phyloP scores from a whole-genome alignment of 345 rosid species.

The Angophora floribunda region DNA sequence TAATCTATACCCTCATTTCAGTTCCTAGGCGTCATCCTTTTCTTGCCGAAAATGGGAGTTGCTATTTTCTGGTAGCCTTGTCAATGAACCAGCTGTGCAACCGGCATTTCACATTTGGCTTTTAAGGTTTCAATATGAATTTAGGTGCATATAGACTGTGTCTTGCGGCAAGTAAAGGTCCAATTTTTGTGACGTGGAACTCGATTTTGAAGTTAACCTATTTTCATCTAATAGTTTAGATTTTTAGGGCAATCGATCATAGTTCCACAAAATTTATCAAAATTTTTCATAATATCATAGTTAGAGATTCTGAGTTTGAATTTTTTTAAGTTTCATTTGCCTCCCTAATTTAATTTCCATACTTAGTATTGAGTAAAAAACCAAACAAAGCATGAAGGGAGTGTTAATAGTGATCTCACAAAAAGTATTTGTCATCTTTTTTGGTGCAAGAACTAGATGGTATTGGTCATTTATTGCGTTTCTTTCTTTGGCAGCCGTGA shows the following conservation, averaged over 20 bases:
- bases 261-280: too few species aligned
- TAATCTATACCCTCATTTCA: not conserved
- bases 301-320: too few species aligned
- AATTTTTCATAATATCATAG: too few species aligned
- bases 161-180: not conserved
- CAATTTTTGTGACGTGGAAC: not conserved
- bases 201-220: not conserved
- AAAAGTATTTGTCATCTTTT: not conserved
- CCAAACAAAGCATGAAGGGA: too few species aligned
- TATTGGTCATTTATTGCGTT: not conserved
- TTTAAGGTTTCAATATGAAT: not conserved
- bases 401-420: too few species aligned
- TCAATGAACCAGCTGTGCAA: not conserved
- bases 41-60: not conserved
- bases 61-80: not conserved
- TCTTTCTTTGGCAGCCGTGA: constrained; percentile 30
- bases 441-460: not conserved
- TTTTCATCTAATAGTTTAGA: too few species aligned
- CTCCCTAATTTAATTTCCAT: too few species aligned
- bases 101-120: not conserved
- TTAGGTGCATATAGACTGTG: not conserved
- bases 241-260: too few species aligned
- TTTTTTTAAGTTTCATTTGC: too few species aligned
- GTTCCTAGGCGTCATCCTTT: not conserved
- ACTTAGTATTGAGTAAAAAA: too few species aligned